Evolutionary conservation across 2,329 filamentous ascomycete genomes (phyloP), one percentile per base, ranked within the genome.

Genomic region (Sphaerulina populicola): DNA sequence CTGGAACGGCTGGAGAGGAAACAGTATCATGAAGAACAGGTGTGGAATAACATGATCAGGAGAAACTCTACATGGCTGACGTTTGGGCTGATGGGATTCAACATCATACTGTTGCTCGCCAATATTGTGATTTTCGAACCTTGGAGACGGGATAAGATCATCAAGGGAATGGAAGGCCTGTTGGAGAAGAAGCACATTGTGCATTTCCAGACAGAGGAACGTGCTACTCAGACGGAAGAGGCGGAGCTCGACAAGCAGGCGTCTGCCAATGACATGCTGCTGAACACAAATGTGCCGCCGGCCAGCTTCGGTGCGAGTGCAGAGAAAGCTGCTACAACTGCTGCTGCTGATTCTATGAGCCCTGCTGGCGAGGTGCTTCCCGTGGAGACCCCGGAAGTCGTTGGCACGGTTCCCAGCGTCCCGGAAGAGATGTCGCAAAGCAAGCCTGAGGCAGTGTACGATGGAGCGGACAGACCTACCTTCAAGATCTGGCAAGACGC

Each of bases 1-100:
- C 74, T 98, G 48, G 91, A 86, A 66, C 82, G 85, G 55, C 82
- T 84, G 45, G 96, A 97, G 61, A 74, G 96, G 46, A 86, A 86
- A 55, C 81, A 94, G 54, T 98, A 98, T 70, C 93, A 98, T 69
- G 93, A 98, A 72, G 93, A 98, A 73, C 93, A 98, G 73, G 94
- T 98, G 51, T 98, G 93, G 93, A 94, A 88, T 65, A 93, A 98
- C 68, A 91, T 94, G 62, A 98, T 98, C 66, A 79, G 93, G 33
- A 78, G 93, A 58, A 95, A 95, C 76, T 93, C 86, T 67, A 98
- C 93, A 0, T 98, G 93, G 93, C 91, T 94, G 33, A 98, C 93
- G 0, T 97, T 94, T 82, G 93, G 91, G 0, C 73, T 98, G 55
- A 98, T 98, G 93, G 91, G 91, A 21, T 80, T 97, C 64, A 98